Conservation (phyloP, 2,329 filamentous ascomycete genomes). For the Fusarium sambucinum region DNA sequence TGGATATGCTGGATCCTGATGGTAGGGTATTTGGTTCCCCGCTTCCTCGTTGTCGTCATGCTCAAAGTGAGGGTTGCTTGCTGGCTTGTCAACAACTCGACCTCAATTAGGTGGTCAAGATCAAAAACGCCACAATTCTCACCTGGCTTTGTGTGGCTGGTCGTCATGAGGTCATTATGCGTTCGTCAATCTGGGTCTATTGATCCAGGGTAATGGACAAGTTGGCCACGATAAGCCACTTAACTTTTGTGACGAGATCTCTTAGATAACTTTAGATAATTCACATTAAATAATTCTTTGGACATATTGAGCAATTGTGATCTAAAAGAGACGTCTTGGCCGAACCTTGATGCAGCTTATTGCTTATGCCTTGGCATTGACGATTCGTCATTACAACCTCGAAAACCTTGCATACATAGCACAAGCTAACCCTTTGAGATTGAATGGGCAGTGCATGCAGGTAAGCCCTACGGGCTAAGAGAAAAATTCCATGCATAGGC, state of each 20-base stretch:
- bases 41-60: neutral
- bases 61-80: neutral
- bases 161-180: neutral
- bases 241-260: neutral
- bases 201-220: neutral
- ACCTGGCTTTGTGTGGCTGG: neutral
- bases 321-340: neutral
- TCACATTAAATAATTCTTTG: neutral
- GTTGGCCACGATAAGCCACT: neutral
- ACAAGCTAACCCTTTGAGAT: neutral
- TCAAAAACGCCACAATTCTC: neutral
- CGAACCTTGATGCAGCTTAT: neutral
- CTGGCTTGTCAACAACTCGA: neutral
- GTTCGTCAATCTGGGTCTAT: neutral
- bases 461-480: neutral
- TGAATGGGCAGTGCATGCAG: neutral
- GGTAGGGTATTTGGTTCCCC: neutral
- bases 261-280: neutral
- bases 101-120: neutral
- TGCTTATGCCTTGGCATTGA: too few relatives aligned
- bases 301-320: neutral
- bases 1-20: neutral
- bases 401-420: neutral
- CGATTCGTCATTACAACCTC: neutral
- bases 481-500: neutral